These are phyloP conservation scores for Urostyla sp. DNA, from an alignment of 73 alveolate species.

Conservation along the genomic window DNA sequence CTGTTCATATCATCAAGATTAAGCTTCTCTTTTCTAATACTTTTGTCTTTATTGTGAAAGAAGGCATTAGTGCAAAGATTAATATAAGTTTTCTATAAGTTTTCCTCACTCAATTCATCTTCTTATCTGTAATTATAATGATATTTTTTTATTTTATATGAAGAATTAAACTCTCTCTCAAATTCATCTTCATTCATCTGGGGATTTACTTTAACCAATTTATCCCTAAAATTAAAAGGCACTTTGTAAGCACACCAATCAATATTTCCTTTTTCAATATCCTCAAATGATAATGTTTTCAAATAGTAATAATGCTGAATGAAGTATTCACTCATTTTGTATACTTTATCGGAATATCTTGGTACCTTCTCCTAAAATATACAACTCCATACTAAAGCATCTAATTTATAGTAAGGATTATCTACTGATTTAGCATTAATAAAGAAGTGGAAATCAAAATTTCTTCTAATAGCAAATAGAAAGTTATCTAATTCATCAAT, in stretches of 20 bases:
- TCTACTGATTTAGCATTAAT: slow-evolving; percentile 71
- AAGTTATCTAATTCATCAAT: slow-evolving; percentile 80
- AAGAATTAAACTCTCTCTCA: slow-evolving; percentile 71
- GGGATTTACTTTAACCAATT: slow-evolving; percentile 66
- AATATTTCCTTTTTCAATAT: slow-evolving; percentile 75
- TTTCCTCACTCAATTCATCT: slow-evolving; percentile 66
- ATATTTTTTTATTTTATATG: slow-evolving; percentile 69
- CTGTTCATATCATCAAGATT: slow-evolving; percentile 57
- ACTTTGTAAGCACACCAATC: slow-evolving; percentile 80
- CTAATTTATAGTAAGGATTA: slow-evolving; percentile 76
- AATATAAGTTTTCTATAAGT: slow-evolving; percentile 53
- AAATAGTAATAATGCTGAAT: slow-evolving; percentile 69
- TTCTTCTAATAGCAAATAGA: slow-evolving; percentile 73
- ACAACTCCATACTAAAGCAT: slow-evolving; percentile 83
- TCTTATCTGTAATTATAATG: slow-evolving; percentile 76
- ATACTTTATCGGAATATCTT: slow-evolving; percentile 80
- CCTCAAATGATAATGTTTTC: slow-evolving; percentile 63
- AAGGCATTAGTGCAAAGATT: slow-evolving; percentile 42
- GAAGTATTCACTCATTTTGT: slow-evolving; percentile 83
- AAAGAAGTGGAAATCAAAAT: slow-evolving; percentile 81
- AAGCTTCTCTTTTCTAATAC: slow-evolving; percentile 58
- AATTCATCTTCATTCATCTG: slow-evolving; percentile 81
- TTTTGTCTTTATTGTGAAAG: slow-evolving; percentile 59
- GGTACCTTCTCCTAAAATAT: slow-evolving; percentile 88
- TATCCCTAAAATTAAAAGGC: slow-evolving; percentile 70